Conservation (phyloP, 208 protist genomes). For the Trypanosoma theileri region DNA sequence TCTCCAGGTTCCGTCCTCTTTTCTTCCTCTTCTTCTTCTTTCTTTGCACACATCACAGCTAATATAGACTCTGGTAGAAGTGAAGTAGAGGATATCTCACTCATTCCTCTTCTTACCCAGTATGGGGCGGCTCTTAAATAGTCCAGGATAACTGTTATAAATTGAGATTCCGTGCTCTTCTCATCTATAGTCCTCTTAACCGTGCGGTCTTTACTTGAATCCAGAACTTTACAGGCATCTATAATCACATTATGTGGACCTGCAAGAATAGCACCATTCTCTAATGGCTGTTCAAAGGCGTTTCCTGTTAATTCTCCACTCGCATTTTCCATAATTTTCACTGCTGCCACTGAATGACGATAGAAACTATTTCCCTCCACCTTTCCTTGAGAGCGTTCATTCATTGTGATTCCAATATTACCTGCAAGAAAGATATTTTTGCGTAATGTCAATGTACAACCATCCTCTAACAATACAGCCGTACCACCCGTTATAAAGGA, state of each 20-base stretch:
- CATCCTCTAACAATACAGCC: slow-evolving; percentile 6
- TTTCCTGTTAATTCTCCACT: slow-evolving; percentile 19
- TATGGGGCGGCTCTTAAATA: slow-evolving; percentile 9
- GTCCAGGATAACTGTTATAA: slow-evolving; percentile 9
- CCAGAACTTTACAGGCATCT: not conserved
- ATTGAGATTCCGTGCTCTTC: not conserved
- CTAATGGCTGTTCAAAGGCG: slow-evolving; percentile 21
- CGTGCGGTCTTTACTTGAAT: not conserved
- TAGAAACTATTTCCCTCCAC: slow-evolving; percentile 27
- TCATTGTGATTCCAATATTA: slow-evolving; percentile 11
- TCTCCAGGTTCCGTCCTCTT: too few species aligned
- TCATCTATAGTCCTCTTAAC: slow-evolving; percentile 1
- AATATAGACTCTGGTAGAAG: not conserved
- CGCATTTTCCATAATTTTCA: slow-evolving; percentile 28
- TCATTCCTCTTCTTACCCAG: slow-evolving; percentile 15
- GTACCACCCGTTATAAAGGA: slow-evolving; percentile 13
- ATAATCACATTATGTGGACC: slow-evolving; percentile 21
- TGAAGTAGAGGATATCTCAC: not conserved
- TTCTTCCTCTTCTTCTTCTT: not conserved
- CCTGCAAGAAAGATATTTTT: slow-evolving; percentile 24
- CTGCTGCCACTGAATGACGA: slow-evolving; percentile 18
- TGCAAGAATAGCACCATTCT: slow-evolving; percentile 21
- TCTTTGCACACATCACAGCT: not conserved
- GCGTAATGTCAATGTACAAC: slow-evolving; percentile 10
- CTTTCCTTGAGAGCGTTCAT: slow-evolving; percentile 1